phyloP scores from a whole-genome alignment of 345 rosid genomes.

The Boechera divaricarpa region DNA sequence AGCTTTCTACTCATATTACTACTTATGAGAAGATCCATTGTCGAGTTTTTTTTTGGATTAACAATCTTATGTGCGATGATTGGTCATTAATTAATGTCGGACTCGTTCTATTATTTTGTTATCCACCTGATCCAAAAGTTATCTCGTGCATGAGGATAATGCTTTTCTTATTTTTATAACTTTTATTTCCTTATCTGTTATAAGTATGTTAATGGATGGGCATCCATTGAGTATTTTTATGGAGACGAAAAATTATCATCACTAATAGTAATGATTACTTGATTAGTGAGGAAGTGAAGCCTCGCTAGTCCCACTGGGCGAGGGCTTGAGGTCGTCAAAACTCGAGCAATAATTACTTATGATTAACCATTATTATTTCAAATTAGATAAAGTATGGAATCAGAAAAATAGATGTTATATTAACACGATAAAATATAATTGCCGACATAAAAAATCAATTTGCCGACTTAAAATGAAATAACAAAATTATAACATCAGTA shows the following conservation, averaged over 20 bases:
- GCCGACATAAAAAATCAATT: not conserved
- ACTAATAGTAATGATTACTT: constrained; percentile 4
- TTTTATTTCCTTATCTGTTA: not conserved
- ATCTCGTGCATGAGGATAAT: constrained; percentile 32
- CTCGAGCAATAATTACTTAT: constrained; percentile 15
- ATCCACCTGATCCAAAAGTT: constrained; percentile 36
- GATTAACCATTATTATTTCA: constrained; percentile 25
- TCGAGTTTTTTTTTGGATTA: constrained; percentile 1
- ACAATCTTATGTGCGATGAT: constrained; percentile 26
- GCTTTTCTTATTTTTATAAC: not conserved
- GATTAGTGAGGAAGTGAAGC: constrained; percentile 4
- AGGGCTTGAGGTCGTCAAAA: constrained; percentile 3
- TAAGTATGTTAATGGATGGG: constrained; percentile 18
- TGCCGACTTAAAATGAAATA: not conserved
- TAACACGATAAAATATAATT: not conserved
- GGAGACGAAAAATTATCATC: constrained; percentile 16
- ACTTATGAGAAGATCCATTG: not conserved
- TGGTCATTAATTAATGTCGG: constrained; percentile 28
- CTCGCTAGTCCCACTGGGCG: constrained; percentile 5
- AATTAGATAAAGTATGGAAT: not conserved
- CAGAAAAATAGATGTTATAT: not conserved
- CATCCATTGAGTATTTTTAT: not conserved
- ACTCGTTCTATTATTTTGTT: not conserved
- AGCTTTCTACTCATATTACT: not conserved
- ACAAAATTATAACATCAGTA: not conserved